Evolutionary conservation across 805 yeast genomes (phyloP), one percentile per base, ranked within the genome.

Genomic region (Zygosaccharomyces kombuchaensis): DNA sequence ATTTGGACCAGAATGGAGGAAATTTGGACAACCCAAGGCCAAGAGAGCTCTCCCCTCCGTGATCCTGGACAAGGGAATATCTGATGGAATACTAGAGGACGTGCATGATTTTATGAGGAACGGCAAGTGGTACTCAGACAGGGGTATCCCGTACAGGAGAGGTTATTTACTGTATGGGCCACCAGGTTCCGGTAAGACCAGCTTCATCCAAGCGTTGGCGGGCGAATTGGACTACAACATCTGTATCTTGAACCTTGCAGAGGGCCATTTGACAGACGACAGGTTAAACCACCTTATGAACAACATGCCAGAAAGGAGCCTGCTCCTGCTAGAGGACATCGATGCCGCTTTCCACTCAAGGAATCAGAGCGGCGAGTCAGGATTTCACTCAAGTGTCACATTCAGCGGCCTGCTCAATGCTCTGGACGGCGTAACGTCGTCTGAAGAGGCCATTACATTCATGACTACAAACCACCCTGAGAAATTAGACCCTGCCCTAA

Each of bases 381-480:
- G 96, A 0, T 90, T 73, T 62, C 73, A 75, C 19, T 81, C 95
- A 0, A 96, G 96, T 14, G 97, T 93, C 10, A 93, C 99, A 2
- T 93, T 93, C 60, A 87, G 96, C 46, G 99, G 99, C 0, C 72
- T 93, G 37, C 70, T 93, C 48, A 93, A 93, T 62, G 96, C 99
- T 0, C 72, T 93, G 39, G 99, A 93, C 65, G 99, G 99, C 38
- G 98, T 93, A 13, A 93, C 98, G 2, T 87, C 96, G 23, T 96
- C 97, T 1, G 99, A 93, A 61, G 98, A 93, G 61, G 84, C 96
- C 37, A 75, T 93, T 27, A 91, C 97, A 0, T 93, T 93, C 66
- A 93, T 93, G 99, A 93, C 99, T 16, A 91, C 99, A 16, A 93
- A 93, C 66, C 99, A 93, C 60, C 96, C 97, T 0, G 98, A 93